These are phyloP conservation scores for Mycogone perniciosa DNA, from an alignment of 2,329 filamentous ascomycete genomes.

Conservation along the genomic window DNA sequence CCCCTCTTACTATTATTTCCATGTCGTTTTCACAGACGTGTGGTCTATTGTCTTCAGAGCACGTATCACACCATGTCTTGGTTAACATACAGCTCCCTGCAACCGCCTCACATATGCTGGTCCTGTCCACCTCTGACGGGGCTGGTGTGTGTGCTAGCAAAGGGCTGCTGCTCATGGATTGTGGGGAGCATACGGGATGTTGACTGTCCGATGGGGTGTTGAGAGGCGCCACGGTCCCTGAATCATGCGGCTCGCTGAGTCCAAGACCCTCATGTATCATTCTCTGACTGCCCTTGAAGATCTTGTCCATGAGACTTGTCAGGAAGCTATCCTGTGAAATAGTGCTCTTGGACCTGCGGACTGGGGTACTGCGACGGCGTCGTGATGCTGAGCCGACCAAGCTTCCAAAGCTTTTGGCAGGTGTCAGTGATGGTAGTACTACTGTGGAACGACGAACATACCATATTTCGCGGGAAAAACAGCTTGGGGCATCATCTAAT, in stretches of 20 bases:
- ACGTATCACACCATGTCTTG: slow-evolving; percentile 16
- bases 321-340: slow-evolving; percentile 15
- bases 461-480: slow-evolving; percentile 13
- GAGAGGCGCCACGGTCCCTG: not conserved
- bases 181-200: slow-evolving; percentile 12
- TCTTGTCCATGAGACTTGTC: slow-evolving; percentile 22
- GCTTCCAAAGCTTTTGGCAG: slow-evolving; percentile 17
- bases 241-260: not conserved
- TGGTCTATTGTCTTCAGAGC: slow-evolving; percentile 28
- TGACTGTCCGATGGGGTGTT: slow-evolving; percentile 2
- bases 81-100: slow-evolving; percentile 15
- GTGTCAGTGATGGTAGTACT: not conserved
- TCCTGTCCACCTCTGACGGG: slow-evolving; percentile 14
- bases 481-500: slow-evolving; percentile 19
- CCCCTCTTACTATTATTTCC: slow-evolving; percentile 7
- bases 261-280: slow-evolving; percentile 12
- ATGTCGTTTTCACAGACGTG: slow-evolving; percentile 26
- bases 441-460: slow-evolving; percentile 5
- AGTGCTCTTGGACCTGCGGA: slow-evolving; percentile 2
- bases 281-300: slow-evolving; percentile 23
- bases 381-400: slow-evolving; percentile 21
- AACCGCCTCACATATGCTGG: slow-evolving; percentile 21
- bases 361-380: slow-evolving; percentile 22
- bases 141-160: slow-evolving; percentile 15
- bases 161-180: slow-evolving; percentile 14